phyloP scores from a whole-genome alignment of 768 basidiomycete genomes.

The Termitomyces sp. region DNA sequence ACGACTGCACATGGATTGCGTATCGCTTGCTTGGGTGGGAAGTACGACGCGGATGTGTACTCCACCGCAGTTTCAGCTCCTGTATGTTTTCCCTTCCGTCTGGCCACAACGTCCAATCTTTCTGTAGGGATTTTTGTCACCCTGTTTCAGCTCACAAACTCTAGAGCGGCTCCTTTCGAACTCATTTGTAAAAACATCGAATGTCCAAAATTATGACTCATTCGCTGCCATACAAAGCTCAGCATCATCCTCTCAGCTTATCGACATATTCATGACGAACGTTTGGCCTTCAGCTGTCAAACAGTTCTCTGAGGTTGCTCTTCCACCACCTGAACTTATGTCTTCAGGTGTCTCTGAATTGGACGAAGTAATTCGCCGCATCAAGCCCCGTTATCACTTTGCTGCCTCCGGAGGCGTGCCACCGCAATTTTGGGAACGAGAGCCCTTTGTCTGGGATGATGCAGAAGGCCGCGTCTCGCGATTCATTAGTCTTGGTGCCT shows the following conservation, averaged over 20 bases:
- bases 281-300: slow-evolving; percentile 68
- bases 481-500: slow-evolving; percentile 85
- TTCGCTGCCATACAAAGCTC: slow-evolving; percentile 64
- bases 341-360: slow-evolving; percentile 47
- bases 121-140: slow-evolving; percentile 65
- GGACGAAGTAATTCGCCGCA: slow-evolving; percentile 56
- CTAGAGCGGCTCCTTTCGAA: slow-evolving; percentile 70
- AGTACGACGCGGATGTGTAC: slow-evolving; percentile 60
- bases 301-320: slow-evolving; percentile 48
- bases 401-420: slow-evolving; percentile 57
- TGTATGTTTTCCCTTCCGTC: slow-evolving; percentile 31
- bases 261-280: slow-evolving; percentile 82
- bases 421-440: slow-evolving; percentile 90
- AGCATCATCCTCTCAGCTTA: slow-evolving; percentile 52
- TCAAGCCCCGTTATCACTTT: slow-evolving; percentile 87
- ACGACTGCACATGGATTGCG: slow-evolving; percentile 76
- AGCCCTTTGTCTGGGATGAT: slow-evolving; percentile 84
- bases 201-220: slow-evolving; percentile 49
- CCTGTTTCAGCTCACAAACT: slow-evolving; percentile 66
- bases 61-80: slow-evolving; percentile 55
- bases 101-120: slow-evolving; percentile 3
- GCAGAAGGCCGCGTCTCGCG: slow-evolving; percentile 62
- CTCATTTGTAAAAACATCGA: slow-evolving; percentile 47
- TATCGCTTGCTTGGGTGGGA: slow-evolving; percentile 82
- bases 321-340: slow-evolving; percentile 41